Evolutionary conservation across 768 basidiomycete species (phyloP).

Genomic region (Naganishia randhawae): DNA sequence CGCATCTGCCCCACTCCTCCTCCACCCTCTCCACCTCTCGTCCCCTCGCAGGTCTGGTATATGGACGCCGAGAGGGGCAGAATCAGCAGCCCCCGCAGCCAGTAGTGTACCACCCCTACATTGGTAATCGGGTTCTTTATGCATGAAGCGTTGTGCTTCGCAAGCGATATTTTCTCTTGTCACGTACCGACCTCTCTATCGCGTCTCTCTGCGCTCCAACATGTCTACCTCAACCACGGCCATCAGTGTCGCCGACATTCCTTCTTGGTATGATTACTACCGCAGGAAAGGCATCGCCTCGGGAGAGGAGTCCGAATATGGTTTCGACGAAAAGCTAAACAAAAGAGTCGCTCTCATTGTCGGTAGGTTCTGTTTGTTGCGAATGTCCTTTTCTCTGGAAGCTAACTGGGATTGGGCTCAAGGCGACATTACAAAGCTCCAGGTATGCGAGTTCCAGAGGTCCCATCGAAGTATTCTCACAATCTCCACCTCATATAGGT

Average conservation of each 20-base stretch:
- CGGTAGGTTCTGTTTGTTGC: conserved; percentile 8
- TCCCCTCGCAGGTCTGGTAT: no score
- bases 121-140: no score
- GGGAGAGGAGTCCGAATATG: background rate
- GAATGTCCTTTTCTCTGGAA: background rate
- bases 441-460: conserved; percentile 31
- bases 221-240: conserved; percentile 6
- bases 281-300: background rate
- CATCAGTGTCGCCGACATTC: background rate
- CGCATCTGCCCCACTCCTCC: no score
- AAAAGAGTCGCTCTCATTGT: conserved; percentile 2
- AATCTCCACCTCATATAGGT: conserved; percentile 29
- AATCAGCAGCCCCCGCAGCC: no score
- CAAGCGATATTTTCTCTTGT: background rate
- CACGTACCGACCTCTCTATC: background rate
- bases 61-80: no score
- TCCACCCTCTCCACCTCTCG: no score
- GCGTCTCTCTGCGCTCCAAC: background rate
- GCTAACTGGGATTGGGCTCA: background rate
- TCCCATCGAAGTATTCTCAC: background rate
- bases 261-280: conserved; percentile 12
- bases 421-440: conserved; percentile 47
- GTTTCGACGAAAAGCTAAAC: conserved; percentile 5
- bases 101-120: no score
- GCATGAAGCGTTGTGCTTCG: background rate